Evolutionary conservation across 164 flowering plant genomes (phyloP).

Genomic region (Kalanchoe fedtschenkoi): DNA sequence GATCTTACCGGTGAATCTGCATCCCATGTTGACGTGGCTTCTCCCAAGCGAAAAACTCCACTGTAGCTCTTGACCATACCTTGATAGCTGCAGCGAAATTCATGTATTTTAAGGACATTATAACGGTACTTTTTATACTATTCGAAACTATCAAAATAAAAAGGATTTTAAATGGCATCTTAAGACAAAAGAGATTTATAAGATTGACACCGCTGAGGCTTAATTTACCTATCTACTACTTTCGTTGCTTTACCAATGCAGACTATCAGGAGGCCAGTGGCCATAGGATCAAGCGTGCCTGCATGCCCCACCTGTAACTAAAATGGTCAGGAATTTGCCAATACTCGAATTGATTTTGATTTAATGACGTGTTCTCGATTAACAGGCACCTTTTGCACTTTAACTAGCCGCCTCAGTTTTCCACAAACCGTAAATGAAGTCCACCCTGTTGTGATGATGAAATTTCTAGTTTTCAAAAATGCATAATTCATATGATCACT

Average conservation of each 20-base stretch:
- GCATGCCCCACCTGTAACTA: constrained; percentile 85
- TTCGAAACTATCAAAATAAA: not conserved
- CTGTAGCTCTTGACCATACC: constrained; percentile 92
- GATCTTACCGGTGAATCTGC: constrained; percentile 94
- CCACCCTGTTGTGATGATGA: constrained; percentile 58
- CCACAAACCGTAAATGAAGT: constrained; percentile 99
- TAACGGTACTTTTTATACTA: not conserved
- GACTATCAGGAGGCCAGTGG: constrained; percentile 91
- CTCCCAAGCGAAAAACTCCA: constrained; percentile 89
- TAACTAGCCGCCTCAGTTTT: constrained; percentile 79
- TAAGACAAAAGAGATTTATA: not conserved
- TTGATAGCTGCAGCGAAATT: constrained; percentile 53
- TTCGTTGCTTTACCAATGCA: constrained; percentile 97
- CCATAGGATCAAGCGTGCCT: constrained; percentile 99
- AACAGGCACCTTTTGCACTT: constrained; percentile 71
- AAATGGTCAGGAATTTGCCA: constrained; percentile 3
- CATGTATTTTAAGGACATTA: not conserved
- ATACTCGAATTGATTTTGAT: not conserved
- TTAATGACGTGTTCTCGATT: constrained; percentile 2
- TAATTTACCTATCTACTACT: constrained; percentile 65
- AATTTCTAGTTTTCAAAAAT: constrained; percentile 5
- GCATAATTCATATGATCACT: too few species aligned
- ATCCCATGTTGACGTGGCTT: constrained; percentile 99
- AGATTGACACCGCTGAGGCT: not conserved
- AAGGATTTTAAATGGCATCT: not conserved